A percentile compares a stretch with the other conserved stretches of the same genome.
Conservation (phyloP, 176 grass and related monocot species). For the Avena atlantica region DNA sequence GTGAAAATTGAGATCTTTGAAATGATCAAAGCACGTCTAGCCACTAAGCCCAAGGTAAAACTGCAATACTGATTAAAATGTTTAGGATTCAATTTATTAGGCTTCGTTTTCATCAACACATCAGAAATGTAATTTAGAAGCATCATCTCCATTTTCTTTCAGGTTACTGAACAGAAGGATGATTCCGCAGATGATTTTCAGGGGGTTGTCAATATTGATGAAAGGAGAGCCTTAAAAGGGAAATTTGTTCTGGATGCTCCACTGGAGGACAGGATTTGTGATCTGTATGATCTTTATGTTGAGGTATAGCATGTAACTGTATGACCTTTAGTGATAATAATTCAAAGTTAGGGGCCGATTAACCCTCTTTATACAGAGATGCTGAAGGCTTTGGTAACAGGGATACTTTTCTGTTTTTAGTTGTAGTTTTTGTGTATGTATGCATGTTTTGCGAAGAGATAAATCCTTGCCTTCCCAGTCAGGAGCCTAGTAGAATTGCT, state of each 20-base stretch:
- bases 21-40: conserved; percentile 69
- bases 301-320: conserved; percentile 63
- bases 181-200: conserved; percentile 66
- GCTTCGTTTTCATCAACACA: conserved; percentile 4
- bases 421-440: conserved; percentile 1
- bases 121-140: conserved; percentile 17
- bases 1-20: conserved; percentile 75
- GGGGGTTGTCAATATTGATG: conserved; percentile 57
- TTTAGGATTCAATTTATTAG: conserved; percentile 20
- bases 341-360: not conserved
- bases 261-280: conserved; percentile 82
- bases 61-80: conserved; percentile 1
- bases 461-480: not conserved
- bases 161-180: conserved; percentile 53
- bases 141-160: conserved; percentile 14
- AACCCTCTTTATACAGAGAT: not conserved
- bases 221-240: conserved; percentile 54
- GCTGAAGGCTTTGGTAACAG: not conserved
- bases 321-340: not conserved
- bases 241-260: conserved; percentile 67
- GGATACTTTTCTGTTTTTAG: conserved; percentile 29
- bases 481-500: not conserved
- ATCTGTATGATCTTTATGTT: conserved; percentile 91
- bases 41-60: conserved; percentile 61
- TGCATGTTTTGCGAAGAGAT: conserved; percentile 10